Percentiles rank a stretch among this genome's conserved stretches.
phyloP scores from a whole-genome alignment of 2,329 filamentous ascomycete species.

The Helotiales sp. region DNA sequence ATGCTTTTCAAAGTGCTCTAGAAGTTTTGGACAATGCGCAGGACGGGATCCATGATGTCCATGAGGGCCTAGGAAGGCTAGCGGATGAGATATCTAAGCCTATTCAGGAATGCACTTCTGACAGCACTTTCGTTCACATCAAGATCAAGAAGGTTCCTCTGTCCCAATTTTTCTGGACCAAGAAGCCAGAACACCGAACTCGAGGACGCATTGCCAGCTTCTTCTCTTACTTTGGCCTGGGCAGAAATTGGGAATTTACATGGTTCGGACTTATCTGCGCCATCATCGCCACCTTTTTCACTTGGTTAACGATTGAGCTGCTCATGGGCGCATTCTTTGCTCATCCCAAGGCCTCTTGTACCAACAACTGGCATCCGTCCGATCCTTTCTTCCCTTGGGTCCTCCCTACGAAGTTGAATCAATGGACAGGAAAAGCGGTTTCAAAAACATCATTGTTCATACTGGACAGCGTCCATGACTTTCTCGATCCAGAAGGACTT shows the following conservation, averaged over 20 bases:
- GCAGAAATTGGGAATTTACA: conserved; percentile 34
- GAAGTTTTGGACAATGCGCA: conserved; percentile 57
- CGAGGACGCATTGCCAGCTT: conserved; percentile 3
- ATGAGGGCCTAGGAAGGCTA: conserved; percentile 62
- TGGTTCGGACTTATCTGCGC: conserved; percentile 42
- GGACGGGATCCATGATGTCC: conserved; percentile 58
- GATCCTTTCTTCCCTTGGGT: conserved; percentile 66
- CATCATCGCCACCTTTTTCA: conserved; percentile 48
- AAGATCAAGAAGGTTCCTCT: not conserved
- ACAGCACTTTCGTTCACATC: not conserved
- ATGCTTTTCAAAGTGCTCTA: conserved; percentile 30
- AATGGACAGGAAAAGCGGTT: conserved; percentile 52
- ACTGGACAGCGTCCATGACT: conserved; percentile 8
- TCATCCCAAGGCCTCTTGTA: conserved; percentile 55
- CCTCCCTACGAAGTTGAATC: conserved; percentile 65
- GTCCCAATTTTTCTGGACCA: conserved; percentile 7
- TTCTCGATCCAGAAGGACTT: conserved; percentile 6
- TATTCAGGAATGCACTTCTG: not conserved
- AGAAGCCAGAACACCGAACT: not conserved
- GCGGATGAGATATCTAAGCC: conserved; percentile 47
- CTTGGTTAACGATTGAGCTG: conserved; percentile 62
- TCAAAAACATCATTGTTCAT: conserved; percentile 15
- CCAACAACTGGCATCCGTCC: conserved; percentile 56
- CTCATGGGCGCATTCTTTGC: conserved; percentile 60
- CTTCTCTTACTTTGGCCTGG: not conserved